Conservation (phyloP, 1,139 yeast genomes). For the Debaryomyces udenii region DNA sequence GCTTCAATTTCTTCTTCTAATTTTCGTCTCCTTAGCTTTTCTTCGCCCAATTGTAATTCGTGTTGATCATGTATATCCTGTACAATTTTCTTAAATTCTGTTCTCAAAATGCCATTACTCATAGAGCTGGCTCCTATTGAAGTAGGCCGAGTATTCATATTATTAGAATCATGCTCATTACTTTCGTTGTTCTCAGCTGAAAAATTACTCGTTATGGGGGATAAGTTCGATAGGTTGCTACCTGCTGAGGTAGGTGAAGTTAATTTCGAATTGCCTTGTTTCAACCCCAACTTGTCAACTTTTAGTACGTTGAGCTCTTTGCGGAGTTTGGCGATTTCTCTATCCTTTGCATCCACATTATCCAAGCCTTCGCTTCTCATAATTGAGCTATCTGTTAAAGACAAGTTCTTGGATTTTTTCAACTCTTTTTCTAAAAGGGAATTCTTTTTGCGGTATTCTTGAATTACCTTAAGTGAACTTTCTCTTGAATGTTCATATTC, state of each 20-base stretch:
- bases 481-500: constrained; percentile 62
- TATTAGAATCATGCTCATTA: constrained; percentile 20
- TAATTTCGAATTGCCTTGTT: constrained; percentile 14
- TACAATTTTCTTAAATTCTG: constrained; percentile 72
- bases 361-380: constrained; percentile 9
- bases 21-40: constrained; percentile 56
- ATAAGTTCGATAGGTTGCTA: constrained; percentile 17
- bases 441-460: constrained; percentile 51
- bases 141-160: constrained; percentile 24
- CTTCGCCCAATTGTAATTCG: constrained; percentile 59
- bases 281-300: constrained; percentile 51
- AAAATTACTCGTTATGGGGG: constrained; percentile 27
- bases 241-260: constrained; percentile 16
- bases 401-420: constrained; percentile 24
- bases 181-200: constrained; percentile 15
- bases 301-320: constrained; percentile 51
- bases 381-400: constrained; percentile 12
- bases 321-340: constrained; percentile 49
- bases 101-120: constrained; percentile 56
- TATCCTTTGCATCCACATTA: constrained; percentile 40
- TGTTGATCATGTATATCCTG: constrained; percentile 64
- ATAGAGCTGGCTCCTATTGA: constrained; percentile 21
- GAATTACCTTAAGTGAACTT: constrained; percentile 49
- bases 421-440: constrained; percentile 49
- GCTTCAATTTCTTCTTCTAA: constrained; percentile 39